Percentiles rank a stretch among this genome's conserved stretches.
phyloP scores from a whole-genome alignment of 2,329 filamentous ascomycete species.

The Amauroascus verrucosus region DNA sequence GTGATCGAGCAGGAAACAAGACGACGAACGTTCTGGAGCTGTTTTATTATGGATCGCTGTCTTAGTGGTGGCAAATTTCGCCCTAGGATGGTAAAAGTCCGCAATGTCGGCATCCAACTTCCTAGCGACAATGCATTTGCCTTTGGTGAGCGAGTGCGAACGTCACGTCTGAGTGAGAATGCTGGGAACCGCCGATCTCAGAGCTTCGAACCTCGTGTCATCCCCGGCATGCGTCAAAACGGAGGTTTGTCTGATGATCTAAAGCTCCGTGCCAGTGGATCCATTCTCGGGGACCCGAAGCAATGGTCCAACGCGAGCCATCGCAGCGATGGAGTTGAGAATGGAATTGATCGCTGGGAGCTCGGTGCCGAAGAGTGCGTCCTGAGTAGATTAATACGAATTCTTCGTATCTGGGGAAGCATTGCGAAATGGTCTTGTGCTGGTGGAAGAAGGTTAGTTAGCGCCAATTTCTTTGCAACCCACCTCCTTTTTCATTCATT shows the following conservation, averaged over 20 bases:
- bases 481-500: too few species aligned
- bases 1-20: slow-evolving; percentile 46
- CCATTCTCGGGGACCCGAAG: slow-evolving; percentile 23
- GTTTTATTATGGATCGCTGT: slow-evolving; percentile 48
- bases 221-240: slow-evolving; percentile 35
- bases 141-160: slow-evolving; percentile 46
- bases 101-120: slow-evolving; percentile 45
- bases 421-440: slow-evolving; percentile 47
- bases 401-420: slow-evolving; percentile 47
- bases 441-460: slow-evolving; percentile 42
- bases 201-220: slow-evolving; percentile 31
- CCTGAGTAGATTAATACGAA: slow-evolving; percentile 45
- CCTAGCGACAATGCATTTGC: slow-evolving; percentile 48
- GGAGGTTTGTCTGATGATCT: slow-evolving; percentile 30
- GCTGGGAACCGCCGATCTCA: slow-evolving; percentile 24
- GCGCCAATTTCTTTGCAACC: neutral
- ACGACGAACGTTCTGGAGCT: slow-evolving; percentile 49
- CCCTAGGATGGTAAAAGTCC: slow-evolving; percentile 43
- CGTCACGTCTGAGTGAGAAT: slow-evolving; percentile 40
- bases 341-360: slow-evolving; percentile 44
- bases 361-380: slow-evolving; percentile 44
- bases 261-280: slow-evolving; percentile 28
- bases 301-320: slow-evolving; percentile 33
- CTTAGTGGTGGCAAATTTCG: slow-evolving; percentile 45
- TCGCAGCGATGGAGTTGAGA: slow-evolving; percentile 31